Conservation (phyloP, 202 grass and related monocot species). For the Setaria italica region DNA sequence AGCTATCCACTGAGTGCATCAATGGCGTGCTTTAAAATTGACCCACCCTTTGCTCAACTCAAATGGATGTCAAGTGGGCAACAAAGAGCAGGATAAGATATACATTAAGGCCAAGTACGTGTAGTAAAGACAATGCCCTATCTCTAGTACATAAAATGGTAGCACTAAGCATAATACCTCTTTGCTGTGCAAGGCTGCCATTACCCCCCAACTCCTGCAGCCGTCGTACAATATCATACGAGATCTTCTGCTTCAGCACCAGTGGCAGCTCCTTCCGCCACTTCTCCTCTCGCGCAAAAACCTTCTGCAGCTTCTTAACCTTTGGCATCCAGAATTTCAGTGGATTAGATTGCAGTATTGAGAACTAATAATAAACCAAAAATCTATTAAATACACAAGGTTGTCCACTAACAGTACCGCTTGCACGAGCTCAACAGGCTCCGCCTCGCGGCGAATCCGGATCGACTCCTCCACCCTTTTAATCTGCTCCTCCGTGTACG, state of each 20-base stretch:
- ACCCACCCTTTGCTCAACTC: neutral
- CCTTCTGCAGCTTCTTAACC: slow-evolving; percentile 69
- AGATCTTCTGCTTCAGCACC: slow-evolving; percentile 76
- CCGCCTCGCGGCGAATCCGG: slow-evolving; percentile 68
- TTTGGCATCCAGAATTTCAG: slow-evolving; percentile 18
- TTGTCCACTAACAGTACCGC: slow-evolving; percentile 51
- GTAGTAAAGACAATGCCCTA: neutral
- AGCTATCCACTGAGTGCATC: neutral
- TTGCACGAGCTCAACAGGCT: slow-evolving; percentile 75
- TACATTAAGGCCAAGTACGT: neutral
- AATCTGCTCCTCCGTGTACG: slow-evolving; percentile 75
- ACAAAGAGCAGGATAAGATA: slow-evolving; percentile 4
- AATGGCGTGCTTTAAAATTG: slow-evolving; percentile 10
- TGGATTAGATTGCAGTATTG: slow-evolving; percentile 20
- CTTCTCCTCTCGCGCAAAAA: slow-evolving; percentile 58
- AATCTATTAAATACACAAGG: slow-evolving; percentile 1
- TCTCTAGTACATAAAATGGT: slow-evolving; percentile 14
- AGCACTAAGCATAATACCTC: slow-evolving; percentile 53
- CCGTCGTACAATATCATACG: slow-evolving; percentile 61
- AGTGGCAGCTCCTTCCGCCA: slow-evolving; percentile 60
- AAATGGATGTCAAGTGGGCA: neutral
- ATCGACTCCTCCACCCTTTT: slow-evolving; percentile 80
- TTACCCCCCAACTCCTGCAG: slow-evolving; percentile 56
- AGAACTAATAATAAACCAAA: slow-evolving; percentile 1
- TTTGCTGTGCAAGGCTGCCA: slow-evolving; percentile 55